Evolutionary conservation across 805 yeast genomes (phyloP), one percentile per base, ranked within the genome.

Genomic region (Candida silvicultrix): DNA sequence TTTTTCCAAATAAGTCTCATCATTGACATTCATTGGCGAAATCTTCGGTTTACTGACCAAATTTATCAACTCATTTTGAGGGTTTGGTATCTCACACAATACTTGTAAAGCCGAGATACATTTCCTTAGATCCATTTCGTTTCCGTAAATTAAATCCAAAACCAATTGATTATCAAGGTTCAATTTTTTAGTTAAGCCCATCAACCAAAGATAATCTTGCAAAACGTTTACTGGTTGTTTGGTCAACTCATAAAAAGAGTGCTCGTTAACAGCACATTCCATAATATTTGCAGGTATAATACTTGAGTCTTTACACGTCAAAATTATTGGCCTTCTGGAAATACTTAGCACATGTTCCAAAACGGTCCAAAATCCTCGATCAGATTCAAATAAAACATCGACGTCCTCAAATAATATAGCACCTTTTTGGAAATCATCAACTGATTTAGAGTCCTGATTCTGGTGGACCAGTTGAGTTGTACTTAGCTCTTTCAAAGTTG

Each of bases 351-450:
- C 70, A 42, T 78, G 82, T 40, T 75, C 77, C 2, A 89, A 71
- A 2, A 83, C 80, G 1, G 71, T 58, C 97, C 97, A 94, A 58
- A 92, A 90, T 2, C 80, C 80, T 46, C 76, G 78, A 56, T 94
- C 98, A 29, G 77, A 80, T 37, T 75, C 79, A 56, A 84, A 88
- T 18, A 90, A 61, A 11, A 87, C 69, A 59, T 92, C 96, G 37
- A 86, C 90, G 56, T 92, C 97, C 54, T 90, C 96, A 47, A 92
- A 71, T 31, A 94, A 63, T 4, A 94, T 81, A 6, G 89, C 67
- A 8, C 92, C 89, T 48, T 78, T 73, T 48, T 74, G 80, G 43
- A 74, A 75, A 6, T 54, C 53, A 42, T 53, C 45, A 12, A 45
- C 44, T n/a, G n/a, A n/a, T 14, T 29, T 41, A 19, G 37, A 37